Base-by-base conservation (phyloP, 2,329 filamentous ascomycete genomes). In the Venturia effusa region DNA sequence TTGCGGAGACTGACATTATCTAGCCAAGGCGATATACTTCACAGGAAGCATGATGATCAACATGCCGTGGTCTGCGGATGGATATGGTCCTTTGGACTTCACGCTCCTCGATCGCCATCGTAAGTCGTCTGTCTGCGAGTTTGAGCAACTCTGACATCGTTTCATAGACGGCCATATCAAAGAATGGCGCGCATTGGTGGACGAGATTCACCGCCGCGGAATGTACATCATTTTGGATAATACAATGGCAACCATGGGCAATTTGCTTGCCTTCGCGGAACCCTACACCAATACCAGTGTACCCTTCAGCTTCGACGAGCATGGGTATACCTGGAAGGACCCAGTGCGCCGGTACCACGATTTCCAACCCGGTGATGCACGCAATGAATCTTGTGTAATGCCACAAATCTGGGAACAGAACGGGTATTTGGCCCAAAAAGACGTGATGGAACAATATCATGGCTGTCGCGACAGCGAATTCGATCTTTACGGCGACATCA, bases 401-500 rank as follows among this genome's bases (percentile, higher is more conserved):
- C 84, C 84, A 19, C 76, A 79, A n/a, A 85, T 87, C 69, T 87
- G 82, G 79, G 75, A 81, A 51, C 83, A 86, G 65, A 79, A 78
- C 5, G 84, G 84, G 59, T 57, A 6, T 30, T 17, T n/a, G 11
- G 51, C 27, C 7, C 13, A 32, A 30, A 70, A 75, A 22, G 77
- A 79, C 60, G 78, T 83, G 41, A 77, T 75, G 7, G 72, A 77
- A 5, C 67, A 76, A 27, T 74, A 86, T 66, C 73, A 76, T 4
- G 83, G 83, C 4, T 86, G 84, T 70, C 83, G 81, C 68, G 73
- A 84, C 71, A 84, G 82, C 66, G 84, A 87, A 45, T 87, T 86
- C 67, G 83, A 87, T 68, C 81, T 74, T 70, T 86, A 83, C 67
- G 84, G 84, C 61, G 84, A 87, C 67, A 80, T 82, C 27, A 82